These are phyloP conservation scores for Lepraria neglecta DNA, from an alignment of 495 filamentous ascomycete genomes.

Conservation along the genomic window DNA sequence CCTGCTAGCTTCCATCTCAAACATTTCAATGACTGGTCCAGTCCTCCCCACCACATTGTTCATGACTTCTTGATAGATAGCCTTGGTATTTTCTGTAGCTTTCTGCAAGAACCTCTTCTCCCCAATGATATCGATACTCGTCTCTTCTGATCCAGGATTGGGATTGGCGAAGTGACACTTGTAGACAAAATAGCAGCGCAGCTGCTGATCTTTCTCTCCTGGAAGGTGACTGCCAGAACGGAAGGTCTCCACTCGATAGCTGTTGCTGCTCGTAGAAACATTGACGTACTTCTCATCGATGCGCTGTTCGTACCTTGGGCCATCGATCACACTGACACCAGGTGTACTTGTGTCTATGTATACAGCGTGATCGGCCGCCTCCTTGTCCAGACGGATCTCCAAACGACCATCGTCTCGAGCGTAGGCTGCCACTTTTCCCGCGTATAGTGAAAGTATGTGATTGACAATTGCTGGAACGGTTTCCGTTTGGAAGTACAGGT, in stretches of 20 bases:
- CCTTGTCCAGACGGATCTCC: slow-evolving; percentile 93
- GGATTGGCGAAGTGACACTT: slow-evolving; percentile 85
- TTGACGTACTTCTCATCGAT: slow-evolving; percentile 95
- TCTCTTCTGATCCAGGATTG: slow-evolving; percentile 64
- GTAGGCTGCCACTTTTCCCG: slow-evolving; percentile 92
- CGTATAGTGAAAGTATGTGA: slow-evolving; percentile 92
- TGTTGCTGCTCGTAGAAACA: slow-evolving; percentile 53
- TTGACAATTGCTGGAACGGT: slow-evolving; percentile 79
- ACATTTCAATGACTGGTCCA: slow-evolving; percentile 95
- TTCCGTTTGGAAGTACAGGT: slow-evolving; percentile 97
- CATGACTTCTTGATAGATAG: slow-evolving; percentile 89
- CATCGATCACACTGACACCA: slow-evolving; percentile 64
- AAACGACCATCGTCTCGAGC: slow-evolving; percentile 88
- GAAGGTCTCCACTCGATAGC: slow-evolving; percentile 94
- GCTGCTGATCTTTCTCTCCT: slow-evolving; percentile 66
- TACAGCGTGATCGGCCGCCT: slow-evolving; percentile 88
- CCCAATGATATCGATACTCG: slow-evolving; percentile 80
- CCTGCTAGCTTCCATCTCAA: slow-evolving; percentile 81
- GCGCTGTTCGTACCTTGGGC: slow-evolving; percentile 85
- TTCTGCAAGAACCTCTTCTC: slow-evolving; percentile 94
- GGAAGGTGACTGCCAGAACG: slow-evolving; percentile 70
- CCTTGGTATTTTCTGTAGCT: slow-evolving; percentile 89
- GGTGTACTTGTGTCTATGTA: slow-evolving; percentile 97
- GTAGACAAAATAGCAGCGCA: slow-evolving; percentile 98
- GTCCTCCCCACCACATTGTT: slow-evolving; percentile 71